Conservation (phyloP, 1,284 basidiomycete genomes). For the Hymenochaete sp. region DNA sequence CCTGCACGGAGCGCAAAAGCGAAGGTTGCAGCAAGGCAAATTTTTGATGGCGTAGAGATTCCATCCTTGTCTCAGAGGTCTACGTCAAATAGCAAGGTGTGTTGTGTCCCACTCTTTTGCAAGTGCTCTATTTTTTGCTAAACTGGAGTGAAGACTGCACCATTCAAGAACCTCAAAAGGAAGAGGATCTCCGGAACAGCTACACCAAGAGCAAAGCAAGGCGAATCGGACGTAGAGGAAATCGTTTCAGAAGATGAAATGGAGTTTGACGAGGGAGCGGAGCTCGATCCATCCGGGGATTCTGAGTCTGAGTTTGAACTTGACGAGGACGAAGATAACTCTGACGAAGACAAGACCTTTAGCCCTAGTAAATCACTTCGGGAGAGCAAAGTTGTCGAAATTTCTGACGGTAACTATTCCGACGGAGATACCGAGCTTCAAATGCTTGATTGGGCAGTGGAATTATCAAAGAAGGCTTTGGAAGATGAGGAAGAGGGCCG, state of each 20-base stretch:
- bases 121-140: not conserved
- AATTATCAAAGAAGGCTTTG: slow-evolving; percentile 41
- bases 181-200: slow-evolving; percentile 17
- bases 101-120: not conserved
- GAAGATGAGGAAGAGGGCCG: slow-evolving; percentile 24
- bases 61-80: too few species aligned
- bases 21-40: slow-evolving; percentile 1
- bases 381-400: slow-evolving; percentile 18
- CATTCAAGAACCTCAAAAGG: slow-evolving; percentile 31
- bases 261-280: slow-evolving; percentile 14
- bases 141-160: not conserved
- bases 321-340: slow-evolving; percentile 33
- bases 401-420: slow-evolving; percentile 21
- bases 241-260: slow-evolving; percentile 20
- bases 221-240: slow-evolving; percentile 25
- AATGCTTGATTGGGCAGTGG: slow-evolving; percentile 50
- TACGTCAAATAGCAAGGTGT: too few species aligned
- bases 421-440: slow-evolving; percentile 40
- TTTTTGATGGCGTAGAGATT: slow-evolving; percentile 33
- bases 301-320: slow-evolving; percentile 28
- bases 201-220: slow-evolving; percentile 19
- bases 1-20: not conserved
- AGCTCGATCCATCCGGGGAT: slow-evolving; percentile 15
- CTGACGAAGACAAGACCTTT: slow-evolving; percentile 36
- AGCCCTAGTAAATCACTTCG: slow-evolving; percentile 18